Evolutionary conservation across 1,284 basidiomycete species (phyloP), one percentile per base, ranked within the genome.

Genomic region (Puccinia brachypodii): DNA sequence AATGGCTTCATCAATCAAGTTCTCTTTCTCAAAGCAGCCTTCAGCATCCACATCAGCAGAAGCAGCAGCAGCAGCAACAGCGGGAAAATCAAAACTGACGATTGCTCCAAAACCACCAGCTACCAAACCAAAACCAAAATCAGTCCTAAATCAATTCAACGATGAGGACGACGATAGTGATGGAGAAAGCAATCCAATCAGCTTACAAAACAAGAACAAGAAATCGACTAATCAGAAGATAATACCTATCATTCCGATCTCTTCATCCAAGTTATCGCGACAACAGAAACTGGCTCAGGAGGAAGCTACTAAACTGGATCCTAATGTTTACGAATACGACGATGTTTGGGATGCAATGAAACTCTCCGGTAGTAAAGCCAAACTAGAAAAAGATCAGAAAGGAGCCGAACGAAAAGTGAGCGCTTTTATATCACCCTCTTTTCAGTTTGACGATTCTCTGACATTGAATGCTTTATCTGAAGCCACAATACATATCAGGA

Each of bases 261-360:
- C 74, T 0, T 25, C 28, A 58, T 62, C 74, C 25, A 81, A 81
- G 74, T 56, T 81, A 53, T 75, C 71, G 3, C 44, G 62, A 16
- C 73, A 75, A 69, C 80, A 81, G 33, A 81, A 76, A 60, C 40
- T 68, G 25, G 73, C 58, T 3, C 80, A 81, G 31, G 47, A 81
- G 19, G 73, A 91, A 83, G 95, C 95, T 85, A 90, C 91, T 87
- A 89, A 89, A 83, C 88, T 95, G 3, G 97, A 99, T 85, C 87
- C 90, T 64, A 92, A 92, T 2, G 92, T 97, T 11, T 99, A 93
- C 87, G 92, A 98, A 87, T 99, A 99, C 85, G 97, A 99, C 85
- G 93, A 94, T 86, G 92, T 98, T 7, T 99, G 93, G 90, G 97
- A 99, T 85, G 90, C 90, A 84, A 98, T 99, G 92, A 96, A 99